Percentiles rank a stretch among this genome's conserved stretches.
phyloP scores from a whole-genome alignment of 805 yeast genomes.

The Ogataea nonfermentans region DNA sequence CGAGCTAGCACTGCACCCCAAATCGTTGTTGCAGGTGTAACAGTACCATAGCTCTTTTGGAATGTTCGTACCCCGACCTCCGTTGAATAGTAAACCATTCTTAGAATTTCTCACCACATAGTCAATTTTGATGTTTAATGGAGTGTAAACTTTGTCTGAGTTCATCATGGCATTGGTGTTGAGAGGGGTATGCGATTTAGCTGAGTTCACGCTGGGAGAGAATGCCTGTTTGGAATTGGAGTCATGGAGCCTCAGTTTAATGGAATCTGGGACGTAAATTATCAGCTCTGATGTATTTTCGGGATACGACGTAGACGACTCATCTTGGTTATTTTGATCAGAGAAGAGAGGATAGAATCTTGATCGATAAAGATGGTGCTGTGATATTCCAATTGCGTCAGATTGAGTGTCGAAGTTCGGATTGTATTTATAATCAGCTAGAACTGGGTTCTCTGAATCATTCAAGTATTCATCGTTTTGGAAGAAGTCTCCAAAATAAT shows the following conservation, averaged over 20 bases:
- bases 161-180: slow-evolving; percentile 31
- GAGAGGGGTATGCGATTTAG: slow-evolving; percentile 36
- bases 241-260: slow-evolving; percentile 61
- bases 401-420: slow-evolving; percentile 42
- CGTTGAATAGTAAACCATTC: slow-evolving; percentile 75
- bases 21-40: slow-evolving; percentile 76
- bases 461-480: slow-evolving; percentile 38
- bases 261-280: slow-evolving; percentile 61
- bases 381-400: slow-evolving; percentile 42
- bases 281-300: slow-evolving; percentile 62
- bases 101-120: slow-evolving; percentile 64
- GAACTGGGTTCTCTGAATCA: slow-evolving; percentile 28
- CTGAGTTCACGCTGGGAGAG: slow-evolving; percentile 34
- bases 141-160: slow-evolving; percentile 60
- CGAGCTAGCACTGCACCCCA: slow-evolving; percentile 81
- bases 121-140: slow-evolving; percentile 66
- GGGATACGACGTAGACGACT: slow-evolving; percentile 27
- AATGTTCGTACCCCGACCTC: slow-evolving; percentile 49
- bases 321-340: slow-evolving; percentile 38
- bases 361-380: slow-evolving; percentile 58
- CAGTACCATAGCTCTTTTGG: slow-evolving; percentile 68
- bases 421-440: slow-evolving; percentile 32
- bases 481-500: slow-evolving; percentile 50
- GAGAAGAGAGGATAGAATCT: slow-evolving; percentile 53
- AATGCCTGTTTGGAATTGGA: slow-evolving; percentile 35